A percentile compares a stretch with the other conserved stretches of the same genome.
phyloP scores from a whole-genome alignment of 2,329 filamentous ascomycete species.

The Penicillium capsulatum region DNA sequence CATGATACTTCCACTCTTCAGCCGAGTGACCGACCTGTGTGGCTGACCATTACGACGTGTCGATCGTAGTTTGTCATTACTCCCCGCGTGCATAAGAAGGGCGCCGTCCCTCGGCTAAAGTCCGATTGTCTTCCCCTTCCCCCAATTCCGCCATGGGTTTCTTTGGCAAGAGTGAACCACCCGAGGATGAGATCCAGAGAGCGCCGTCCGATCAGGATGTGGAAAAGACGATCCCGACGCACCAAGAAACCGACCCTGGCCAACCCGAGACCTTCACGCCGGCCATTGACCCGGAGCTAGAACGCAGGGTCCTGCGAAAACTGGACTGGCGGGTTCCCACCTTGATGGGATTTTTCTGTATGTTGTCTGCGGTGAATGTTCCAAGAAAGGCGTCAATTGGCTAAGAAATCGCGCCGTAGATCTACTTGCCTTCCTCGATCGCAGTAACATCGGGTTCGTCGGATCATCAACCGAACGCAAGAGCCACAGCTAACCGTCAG shows the following conservation, averaged over 20 bases:
- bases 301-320: conserved; percentile 36
- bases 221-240: conserved; percentile 25
- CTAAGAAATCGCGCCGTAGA: conserved; percentile 27
- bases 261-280: conserved; percentile 12
- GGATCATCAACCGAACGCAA: neutral
- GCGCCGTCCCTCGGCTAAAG: conserved; percentile 2
- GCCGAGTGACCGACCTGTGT: neutral
- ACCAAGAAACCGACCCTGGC: conserved; percentile 23
- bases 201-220: conserved; percentile 20
- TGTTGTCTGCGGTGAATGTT: conserved; percentile 7
- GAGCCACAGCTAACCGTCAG: conserved; percentile 6
- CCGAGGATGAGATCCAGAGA: conserved; percentile 22
- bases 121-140: conserved; percentile 2
- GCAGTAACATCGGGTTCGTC: conserved; percentile 48
- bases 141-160: conserved; percentile 18
- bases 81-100: conserved; percentile 9
- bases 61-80: neutral
- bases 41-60: neutral
- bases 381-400: neutral
- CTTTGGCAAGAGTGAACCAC: conserved; percentile 15
- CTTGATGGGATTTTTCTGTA: conserved; percentile 40
- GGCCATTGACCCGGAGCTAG: conserved; percentile 33
- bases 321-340: conserved; percentile 35
- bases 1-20: neutral
- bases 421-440: conserved; percentile 47